Evolutionary conservation across 2,329 filamentous ascomycete species (phyloP), one percentile per base, ranked within the genome.

Genomic region (Cladosporium sp.): DNA sequence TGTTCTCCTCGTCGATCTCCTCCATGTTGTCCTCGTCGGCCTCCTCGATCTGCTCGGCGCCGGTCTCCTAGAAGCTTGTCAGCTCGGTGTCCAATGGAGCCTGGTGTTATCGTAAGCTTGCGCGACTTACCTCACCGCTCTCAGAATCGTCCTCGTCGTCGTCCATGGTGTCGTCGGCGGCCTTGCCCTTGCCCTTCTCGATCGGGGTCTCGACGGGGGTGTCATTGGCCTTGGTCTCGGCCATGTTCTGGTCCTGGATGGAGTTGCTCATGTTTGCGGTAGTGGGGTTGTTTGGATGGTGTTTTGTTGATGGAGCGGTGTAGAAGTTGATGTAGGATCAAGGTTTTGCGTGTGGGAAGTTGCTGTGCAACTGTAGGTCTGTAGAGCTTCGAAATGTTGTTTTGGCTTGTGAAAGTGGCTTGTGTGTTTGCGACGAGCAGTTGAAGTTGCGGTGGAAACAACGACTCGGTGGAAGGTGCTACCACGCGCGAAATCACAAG

Each of bases 141-240:
- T 70, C 71, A 28, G 74, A 90, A 1, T 92, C 74, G 25, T 72
- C 72, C 56, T 73, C 72, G 18, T 73, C 71, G 65, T 76, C 74
- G 32, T 89, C 90, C 86, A 92, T 91, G 75, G 84, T 84, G 72
- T 90, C 87, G 70, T 88, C 81, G 49, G 79, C 79, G 63, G 86
- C 89, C 84, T 97, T 97, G 82, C 92, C 92, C 85, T 97, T 97
- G 80, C 91, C 92, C 85, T 96, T 96, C 78, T 83, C 81, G 34
- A 67, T 32, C 30, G 82, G 75, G 68, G 82, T 78, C 49, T 71
- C 73, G 67, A 74, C 48, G 25, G 60, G 60, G 5, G 60, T 73
- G 70, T 74, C 73, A 66, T 66, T 69, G 58, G 62, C 66, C 66
- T 72, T 62, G 39, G 58, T 69, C 60, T 70, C 66, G 48, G 72